phyloP scores from a whole-genome alignment of 495 filamentous ascomycete species.

The Aspergillus diversus region DNA sequence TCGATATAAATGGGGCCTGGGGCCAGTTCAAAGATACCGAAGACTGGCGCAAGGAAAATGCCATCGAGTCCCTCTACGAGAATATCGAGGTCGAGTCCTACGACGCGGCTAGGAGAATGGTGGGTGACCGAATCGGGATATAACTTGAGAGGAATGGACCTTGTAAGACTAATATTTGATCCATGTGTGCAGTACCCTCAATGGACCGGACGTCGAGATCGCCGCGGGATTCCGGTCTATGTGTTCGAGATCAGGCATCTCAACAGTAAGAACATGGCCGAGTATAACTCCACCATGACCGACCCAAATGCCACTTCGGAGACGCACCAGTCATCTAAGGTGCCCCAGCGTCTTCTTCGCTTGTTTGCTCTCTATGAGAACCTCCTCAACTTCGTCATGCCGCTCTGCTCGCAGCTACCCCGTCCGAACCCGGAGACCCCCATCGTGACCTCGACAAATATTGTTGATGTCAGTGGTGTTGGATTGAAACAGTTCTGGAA shows the following conservation, averaged over 20 bases:
- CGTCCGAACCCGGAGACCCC: constrained; percentile 74
- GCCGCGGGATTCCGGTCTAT: constrained; percentile 86
- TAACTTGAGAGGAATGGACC: background rate
- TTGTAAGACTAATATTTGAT: constrained; percentile 9
- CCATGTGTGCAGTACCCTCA: constrained; percentile 71
- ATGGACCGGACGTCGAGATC: constrained; percentile 88
- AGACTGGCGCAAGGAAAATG: constrained; percentile 79
- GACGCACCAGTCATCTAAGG: constrained; percentile 52
- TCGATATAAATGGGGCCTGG: constrained; percentile 73
- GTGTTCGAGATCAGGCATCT: constrained; percentile 84
- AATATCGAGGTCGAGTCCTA: constrained; percentile 82
- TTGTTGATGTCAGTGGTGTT: constrained; percentile 83
- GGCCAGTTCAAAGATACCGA: constrained; percentile 87
- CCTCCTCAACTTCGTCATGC: constrained; percentile 82
- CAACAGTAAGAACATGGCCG: constrained; percentile 74
- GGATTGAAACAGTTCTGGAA: constrained; percentile 93
- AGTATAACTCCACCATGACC: constrained; percentile 68
- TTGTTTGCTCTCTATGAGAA: constrained; percentile 91
- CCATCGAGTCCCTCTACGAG: constrained; percentile 73
- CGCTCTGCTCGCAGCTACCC: constrained; percentile 73
- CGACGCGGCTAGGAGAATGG: constrained; percentile 74
- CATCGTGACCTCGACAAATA: constrained; percentile 84
- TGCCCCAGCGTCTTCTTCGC: constrained; percentile 70
- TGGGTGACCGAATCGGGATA: constrained; percentile 41
- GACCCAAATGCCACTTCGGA: constrained; percentile 60